A percentile compares a stretch with the other conserved stretches of the same genome.
Conservation (phyloP, 768 basidiomycete species). For the Pisolithus microcarpus region DNA sequence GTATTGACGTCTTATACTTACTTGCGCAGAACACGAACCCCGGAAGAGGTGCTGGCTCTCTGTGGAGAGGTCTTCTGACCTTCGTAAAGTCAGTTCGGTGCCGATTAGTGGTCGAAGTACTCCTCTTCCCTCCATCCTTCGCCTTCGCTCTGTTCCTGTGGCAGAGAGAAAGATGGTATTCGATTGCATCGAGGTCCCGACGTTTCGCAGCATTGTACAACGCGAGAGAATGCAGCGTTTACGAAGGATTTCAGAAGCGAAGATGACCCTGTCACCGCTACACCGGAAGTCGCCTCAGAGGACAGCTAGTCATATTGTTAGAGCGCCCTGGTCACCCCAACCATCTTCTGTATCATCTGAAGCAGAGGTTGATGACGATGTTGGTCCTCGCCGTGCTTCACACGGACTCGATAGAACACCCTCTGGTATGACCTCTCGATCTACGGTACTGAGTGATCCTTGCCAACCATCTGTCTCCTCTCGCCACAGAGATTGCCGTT, state of each 20-base stretch:
- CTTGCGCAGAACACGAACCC: slow-evolving; percentile 10
- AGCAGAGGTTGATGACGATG: slow-evolving; percentile 22
- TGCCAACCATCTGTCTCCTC: neutral
- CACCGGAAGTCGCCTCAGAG: neutral
- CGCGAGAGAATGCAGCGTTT: slow-evolving; percentile 1
- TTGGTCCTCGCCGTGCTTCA: slow-evolving; percentile 23
- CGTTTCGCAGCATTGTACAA: slow-evolving; percentile 12
- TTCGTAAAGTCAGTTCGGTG: slow-evolving; percentile 22
- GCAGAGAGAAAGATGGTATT: slow-evolving; percentile 16
- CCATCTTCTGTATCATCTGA: slow-evolving; percentile 8
- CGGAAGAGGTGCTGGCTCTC: slow-evolving; percentile 18
- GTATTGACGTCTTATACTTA: slow-evolving; percentile 3
- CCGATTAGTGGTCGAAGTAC: slow-evolving; percentile 21
- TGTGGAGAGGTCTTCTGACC: slow-evolving; percentile 5
- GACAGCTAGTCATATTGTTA: neutral
- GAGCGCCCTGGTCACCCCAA: neutral
- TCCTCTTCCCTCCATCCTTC: slow-evolving; percentile 8
- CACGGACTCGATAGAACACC: slow-evolving; percentile 8
- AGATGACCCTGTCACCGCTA: neutral
- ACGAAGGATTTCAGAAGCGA: no score
- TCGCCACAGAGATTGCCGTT: slow-evolving; percentile 14
- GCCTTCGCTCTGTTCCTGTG: slow-evolving; percentile 19
- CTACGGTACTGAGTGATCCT: neutral
- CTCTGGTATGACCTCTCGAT: slow-evolving; percentile 14
- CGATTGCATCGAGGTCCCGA: slow-evolving; percentile 26